These are phyloP conservation scores for Fusarium armeniacum DNA, from an alignment of 2,329 filamentous ascomycete species.

Conservation along the genomic window DNA sequence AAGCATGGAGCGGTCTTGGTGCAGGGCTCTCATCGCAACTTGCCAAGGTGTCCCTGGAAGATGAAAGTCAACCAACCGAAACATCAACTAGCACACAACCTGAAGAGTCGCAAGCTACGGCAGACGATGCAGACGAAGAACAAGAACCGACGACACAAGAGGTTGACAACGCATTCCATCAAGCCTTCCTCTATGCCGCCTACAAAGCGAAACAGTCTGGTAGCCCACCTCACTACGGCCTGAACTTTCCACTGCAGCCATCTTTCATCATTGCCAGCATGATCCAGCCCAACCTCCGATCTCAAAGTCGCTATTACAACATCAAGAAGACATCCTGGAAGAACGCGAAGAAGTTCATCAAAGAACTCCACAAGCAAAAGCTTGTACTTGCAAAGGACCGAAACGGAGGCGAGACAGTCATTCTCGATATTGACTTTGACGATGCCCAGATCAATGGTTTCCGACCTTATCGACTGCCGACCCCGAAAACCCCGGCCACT, in stretches of 20 bases:
- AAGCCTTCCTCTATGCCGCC: slow-evolving; percentile 43
- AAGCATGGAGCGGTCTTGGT: slow-evolving; percentile 39
- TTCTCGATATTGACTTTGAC: slow-evolving; percentile 44
- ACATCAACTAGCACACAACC: background rate
- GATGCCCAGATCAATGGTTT: slow-evolving; percentile 30
- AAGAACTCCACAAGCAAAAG: slow-evolving; percentile 35
- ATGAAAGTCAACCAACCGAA: background rate
- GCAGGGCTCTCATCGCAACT: background rate
- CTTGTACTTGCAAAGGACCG: slow-evolving; percentile 40
- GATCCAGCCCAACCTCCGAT: slow-evolving; percentile 45
- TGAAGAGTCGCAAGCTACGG: background rate
- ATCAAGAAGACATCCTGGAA: slow-evolving; percentile 49
- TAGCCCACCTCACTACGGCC: slow-evolving; percentile 28
- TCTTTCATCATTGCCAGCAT: slow-evolving; percentile 46
- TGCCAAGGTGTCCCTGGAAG: slow-evolving; percentile 5
- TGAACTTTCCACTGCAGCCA: slow-evolving; percentile 43
- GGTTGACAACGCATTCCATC: slow-evolving; percentile 35
- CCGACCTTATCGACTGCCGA: slow-evolving; percentile 40
- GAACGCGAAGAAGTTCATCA: slow-evolving; percentile 46
- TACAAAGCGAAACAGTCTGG: slow-evolving; percentile 40
- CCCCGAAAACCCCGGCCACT: slow-evolving; percentile 8
- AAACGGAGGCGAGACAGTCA: slow-evolving; percentile 45
- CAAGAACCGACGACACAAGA: slow-evolving; percentile 43
- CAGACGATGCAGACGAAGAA: slow-evolving; percentile 19
- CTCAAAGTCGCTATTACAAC: slow-evolving; percentile 38